Evolutionary conservation across 106 monocot species (phyloP), one percentile per base, ranked within the genome.

Genomic region (Platanthera guangdongensis): DNA sequence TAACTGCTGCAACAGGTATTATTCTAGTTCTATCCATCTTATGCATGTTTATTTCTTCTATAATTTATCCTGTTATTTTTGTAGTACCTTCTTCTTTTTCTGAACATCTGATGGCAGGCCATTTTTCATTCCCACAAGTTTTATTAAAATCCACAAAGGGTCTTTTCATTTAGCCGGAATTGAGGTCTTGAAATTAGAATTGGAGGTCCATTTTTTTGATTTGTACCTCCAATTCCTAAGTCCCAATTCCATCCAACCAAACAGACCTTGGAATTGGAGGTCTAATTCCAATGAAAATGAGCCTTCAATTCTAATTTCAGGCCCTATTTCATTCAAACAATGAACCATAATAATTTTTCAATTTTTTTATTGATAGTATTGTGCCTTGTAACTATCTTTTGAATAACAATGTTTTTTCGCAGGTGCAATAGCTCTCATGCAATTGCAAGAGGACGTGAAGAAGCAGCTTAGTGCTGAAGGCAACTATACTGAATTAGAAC

Each of bases 361-460:
- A 39, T 39, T 39, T 39, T 32, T 39, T 39, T 39, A 39, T 39
- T 3, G 39, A 39, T 39, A 39, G 39, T 39, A 39, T 39, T 39
- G 39, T 39, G 39, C 39, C 39, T 39, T 39, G 39, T 39, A 39
- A 39, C 39, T 39, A 53, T 7, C 2, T 22, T 19, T 25, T 75
- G 8, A 7, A 75, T 80, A 39, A 55, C 28, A 57, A 39, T 72
- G 73, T 47, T 55, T 75, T 50, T 65, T 69, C 80, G 76, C 80
- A 95, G 97, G 97, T 83, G 94, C 92, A 48, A 80, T 99, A 73
- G 87, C 97, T 6, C 89, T 99, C 12, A 90, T 99, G 83, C 97
- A 99, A 60, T 79, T 99, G 78, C 97, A 99, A 75, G 94, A 99
- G 77, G 94, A 99, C 62, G 80, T 99, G 88, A 94, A 90, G 79